A percentile compares a stretch with the other conserved stretches of the same genome.
Conservation (phyloP, 2,329 filamentous ascomycete genomes). For the Fusarium sp. region DNA sequence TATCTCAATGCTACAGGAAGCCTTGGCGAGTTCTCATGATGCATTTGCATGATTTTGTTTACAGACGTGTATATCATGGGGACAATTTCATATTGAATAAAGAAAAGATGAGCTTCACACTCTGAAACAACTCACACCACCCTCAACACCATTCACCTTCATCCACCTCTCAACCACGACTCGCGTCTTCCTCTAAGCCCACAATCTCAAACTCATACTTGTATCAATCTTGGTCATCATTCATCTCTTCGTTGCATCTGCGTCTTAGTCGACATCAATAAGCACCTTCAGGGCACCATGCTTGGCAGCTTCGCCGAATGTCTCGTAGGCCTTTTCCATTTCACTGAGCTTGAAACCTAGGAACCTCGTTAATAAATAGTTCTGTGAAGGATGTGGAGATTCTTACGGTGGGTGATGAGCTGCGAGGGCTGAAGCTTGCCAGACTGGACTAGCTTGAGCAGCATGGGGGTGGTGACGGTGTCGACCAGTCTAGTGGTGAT, state of each 20-base stretch:
- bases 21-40: neutral
- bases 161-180: neutral
- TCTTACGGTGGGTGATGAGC: conserved; percentile 59
- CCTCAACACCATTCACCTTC: neutral
- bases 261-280: conserved; percentile 30
- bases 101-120: neutral
- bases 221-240: neutral
- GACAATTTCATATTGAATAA: neutral
- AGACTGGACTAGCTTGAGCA: conserved; percentile 58
- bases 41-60: neutral
- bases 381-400: too few relatives aligned
- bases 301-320: conserved; percentile 32
- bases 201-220: neutral
- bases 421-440: conserved; percentile 55
- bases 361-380: too few relatives aligned
- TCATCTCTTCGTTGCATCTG: neutral
- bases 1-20: neutral
- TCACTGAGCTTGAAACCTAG: conserved; percentile 36
- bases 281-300: conserved; percentile 35
- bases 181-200: conserved; percentile 1
- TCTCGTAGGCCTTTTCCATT: conserved; percentile 35
- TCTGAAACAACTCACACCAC: neutral
- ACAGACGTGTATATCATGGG: neutral
- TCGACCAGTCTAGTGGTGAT: conserved; percentile 63
- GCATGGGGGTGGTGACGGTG: conserved; percentile 59